Conservation (phyloP, 352 stramenopile species). For the Phytophthora litchii region DNA sequence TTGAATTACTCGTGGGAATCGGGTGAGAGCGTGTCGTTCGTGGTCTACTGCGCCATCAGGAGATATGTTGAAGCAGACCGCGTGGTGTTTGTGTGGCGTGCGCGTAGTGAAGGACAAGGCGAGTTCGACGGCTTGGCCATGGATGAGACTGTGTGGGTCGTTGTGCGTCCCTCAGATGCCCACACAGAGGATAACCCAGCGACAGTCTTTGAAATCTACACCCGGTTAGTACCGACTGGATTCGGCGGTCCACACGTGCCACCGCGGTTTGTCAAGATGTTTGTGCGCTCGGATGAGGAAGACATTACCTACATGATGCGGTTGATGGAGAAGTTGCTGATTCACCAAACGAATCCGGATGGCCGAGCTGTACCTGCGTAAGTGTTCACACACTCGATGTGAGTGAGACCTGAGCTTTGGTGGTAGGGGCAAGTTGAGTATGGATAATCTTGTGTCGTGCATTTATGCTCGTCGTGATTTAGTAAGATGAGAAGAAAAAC, state of each 20-base stretch:
- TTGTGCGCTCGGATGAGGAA: constrained; percentile 32
- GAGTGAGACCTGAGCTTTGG: background rate
- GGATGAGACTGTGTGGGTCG: constrained; percentile 60
- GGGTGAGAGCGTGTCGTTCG: constrained; percentile 25
- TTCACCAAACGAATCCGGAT: constrained; percentile 16
- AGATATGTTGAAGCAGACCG: constrained; percentile 48
- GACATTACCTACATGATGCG: constrained; percentile 36
- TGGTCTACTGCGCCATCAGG: constrained; percentile 40
- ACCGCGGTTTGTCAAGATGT: constrained; percentile 31
- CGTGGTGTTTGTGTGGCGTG: constrained; percentile 61
- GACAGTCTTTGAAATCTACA: constrained; percentile 33
- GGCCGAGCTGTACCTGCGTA: constrained; percentile 15
- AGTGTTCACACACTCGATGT: background rate
- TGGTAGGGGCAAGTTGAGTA: constrained; percentile 5
- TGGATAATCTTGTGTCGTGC: background rate
- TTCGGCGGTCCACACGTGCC: constrained; percentile 25
- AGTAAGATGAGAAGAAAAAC: no score
- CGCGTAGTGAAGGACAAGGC: constrained; percentile 43
- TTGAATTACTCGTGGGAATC: constrained; percentile 33
- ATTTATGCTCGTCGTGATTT: background rate
- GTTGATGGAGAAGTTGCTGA: constrained; percentile 26
- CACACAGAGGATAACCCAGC: constrained; percentile 16
- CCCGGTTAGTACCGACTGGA: constrained; percentile 26
- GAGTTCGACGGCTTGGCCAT: constrained; percentile 48
- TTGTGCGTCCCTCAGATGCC: constrained; percentile 22